phyloP scores from a whole-genome alignment of 768 basidiomycete species.

The Mycena olivaceomarginata region DNA sequence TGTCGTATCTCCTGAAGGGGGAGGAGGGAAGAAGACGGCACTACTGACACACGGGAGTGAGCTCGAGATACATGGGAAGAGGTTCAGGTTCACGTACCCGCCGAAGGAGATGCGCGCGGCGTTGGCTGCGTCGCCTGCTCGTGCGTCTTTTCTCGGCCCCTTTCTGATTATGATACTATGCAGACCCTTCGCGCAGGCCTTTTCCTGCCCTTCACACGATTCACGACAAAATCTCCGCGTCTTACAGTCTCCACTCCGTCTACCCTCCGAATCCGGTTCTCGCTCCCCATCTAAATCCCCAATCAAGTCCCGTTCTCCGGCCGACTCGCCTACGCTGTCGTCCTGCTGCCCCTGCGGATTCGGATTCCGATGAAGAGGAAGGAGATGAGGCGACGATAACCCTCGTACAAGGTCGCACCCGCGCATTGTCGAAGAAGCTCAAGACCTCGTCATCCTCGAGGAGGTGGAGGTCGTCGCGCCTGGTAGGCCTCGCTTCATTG shows the following conservation, averaged over 20 bases:
- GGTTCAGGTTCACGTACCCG: conserved; percentile 83
- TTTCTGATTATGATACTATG: too few relatives aligned
- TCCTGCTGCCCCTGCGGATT: too few relatives aligned
- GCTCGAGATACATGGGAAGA: conserved; percentile 80
- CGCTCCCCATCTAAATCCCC: conserved; percentile 42
- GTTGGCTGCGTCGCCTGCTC: conserved; percentile 70
- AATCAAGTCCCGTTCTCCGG: neutral
- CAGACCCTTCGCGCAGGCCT: conserved; percentile 77
- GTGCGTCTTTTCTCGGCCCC: conserved; percentile 53
- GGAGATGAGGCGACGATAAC: conserved; percentile 69
- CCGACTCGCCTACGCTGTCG: too few relatives aligned
- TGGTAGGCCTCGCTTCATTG: too few relatives aligned
- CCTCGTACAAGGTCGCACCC: conserved; percentile 82
- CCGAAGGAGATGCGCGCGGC: conserved; percentile 80
- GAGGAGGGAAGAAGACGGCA: conserved; percentile 64
- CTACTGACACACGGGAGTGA: conserved; percentile 80
- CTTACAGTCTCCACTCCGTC: conserved; percentile 74
- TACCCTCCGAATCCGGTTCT: conserved; percentile 41
- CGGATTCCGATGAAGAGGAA: conserved; percentile 51
- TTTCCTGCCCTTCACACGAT: conserved; percentile 77
- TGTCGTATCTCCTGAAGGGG: conserved; percentile 36
- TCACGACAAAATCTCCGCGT: conserved; percentile 79
- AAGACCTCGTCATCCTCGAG: conserved; percentile 84
- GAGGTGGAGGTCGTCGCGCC: conserved; percentile 63
- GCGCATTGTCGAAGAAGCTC: conserved; percentile 81